A percentile compares a stretch with the other conserved stretches of the same genome.
phyloP scores from a whole-genome alignment of 2,329 filamentous ascomycete genomes.

The Tolypocladium ophioglossoides region DNA sequence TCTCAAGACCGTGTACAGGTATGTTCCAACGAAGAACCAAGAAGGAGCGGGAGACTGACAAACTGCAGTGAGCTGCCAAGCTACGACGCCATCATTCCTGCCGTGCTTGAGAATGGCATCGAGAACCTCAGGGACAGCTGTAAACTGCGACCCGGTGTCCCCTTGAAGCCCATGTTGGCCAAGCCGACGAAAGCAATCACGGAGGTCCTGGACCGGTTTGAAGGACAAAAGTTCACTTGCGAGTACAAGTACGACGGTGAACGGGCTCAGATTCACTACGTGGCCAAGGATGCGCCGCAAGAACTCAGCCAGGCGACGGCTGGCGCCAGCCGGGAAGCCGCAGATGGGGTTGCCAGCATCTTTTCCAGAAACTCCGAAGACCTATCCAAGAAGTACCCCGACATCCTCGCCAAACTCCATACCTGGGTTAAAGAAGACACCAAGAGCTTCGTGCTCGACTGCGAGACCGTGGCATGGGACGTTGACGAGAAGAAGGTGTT shows the following conservation, averaged over 20 bases:
- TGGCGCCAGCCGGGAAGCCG: slow-evolving; percentile 53
- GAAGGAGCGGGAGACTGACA: not conserved
- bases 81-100: slow-evolving; percentile 89
- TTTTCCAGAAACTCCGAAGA: slow-evolving; percentile 98
- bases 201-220: slow-evolving; percentile 92
- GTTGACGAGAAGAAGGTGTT: slow-evolving; percentile 88
- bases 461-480: slow-evolving; percentile 96
- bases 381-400: slow-evolving; percentile 92
- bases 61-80: slow-evolving; percentile 70
- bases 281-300: slow-evolving; percentile 66
- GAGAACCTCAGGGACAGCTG: slow-evolving; percentile 72
- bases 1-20: slow-evolving; percentile 86
- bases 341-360: slow-evolving; percentile 74
- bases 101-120: slow-evolving; percentile 79
- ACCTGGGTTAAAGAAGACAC: slow-evolving; percentile 86
- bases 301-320: slow-evolving; percentile 54
- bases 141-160: slow-evolving; percentile 86
- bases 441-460: slow-evolving; percentile 95
- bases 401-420: slow-evolving; percentile 79
- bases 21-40: slow-evolving; percentile 12
- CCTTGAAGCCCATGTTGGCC: slow-evolving; percentile 95
- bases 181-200: slow-evolving; percentile 98
- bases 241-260: slow-evolving; percentile 99
- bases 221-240: slow-evolving; percentile 90
- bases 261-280: slow-evolving; percentile 96